phyloP scores from a whole-genome alignment of 2,329 filamentous ascomycete species.

The Cercospora brassicicola region DNA sequence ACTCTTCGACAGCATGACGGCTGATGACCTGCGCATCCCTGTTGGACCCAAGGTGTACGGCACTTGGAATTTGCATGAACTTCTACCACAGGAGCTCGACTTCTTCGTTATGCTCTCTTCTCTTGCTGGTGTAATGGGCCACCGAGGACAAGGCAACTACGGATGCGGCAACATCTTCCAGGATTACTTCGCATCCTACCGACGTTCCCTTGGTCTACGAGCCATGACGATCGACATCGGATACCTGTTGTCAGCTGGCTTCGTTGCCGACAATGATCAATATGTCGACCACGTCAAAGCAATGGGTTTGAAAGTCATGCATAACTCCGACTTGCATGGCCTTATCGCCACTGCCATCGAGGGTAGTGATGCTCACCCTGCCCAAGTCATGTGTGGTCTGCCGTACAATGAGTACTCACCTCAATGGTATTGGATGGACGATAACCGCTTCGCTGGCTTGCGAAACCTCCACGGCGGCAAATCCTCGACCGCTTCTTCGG shows the following conservation, averaged over 20 bases:
- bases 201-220: slow-evolving; percentile 29
- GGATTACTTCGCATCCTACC: slow-evolving; percentile 32
- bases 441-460: slow-evolving; percentile 13
- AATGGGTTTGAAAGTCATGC: slow-evolving; percentile 17
- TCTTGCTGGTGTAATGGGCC: slow-evolving; percentile 28
- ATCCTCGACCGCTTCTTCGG: not conserved
- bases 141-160: slow-evolving; percentile 44
- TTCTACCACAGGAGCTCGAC: slow-evolving; percentile 29
- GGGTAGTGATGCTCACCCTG: slow-evolving; percentile 3
- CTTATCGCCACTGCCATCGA: slow-evolving; percentile 17
- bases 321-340: slow-evolving; percentile 16
- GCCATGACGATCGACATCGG: slow-evolving; percentile 37
- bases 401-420: slow-evolving; percentile 12
- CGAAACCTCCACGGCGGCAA: not conserved
- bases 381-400: slow-evolving; percentile 12
- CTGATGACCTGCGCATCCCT: slow-evolving; percentile 12
- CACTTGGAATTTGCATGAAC: slow-evolving; percentile 31
- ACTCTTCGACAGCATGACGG: slow-evolving; percentile 31
- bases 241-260: slow-evolving; percentile 37
- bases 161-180: slow-evolving; percentile 44
- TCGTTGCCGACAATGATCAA: slow-evolving; percentile 20
- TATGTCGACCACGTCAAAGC: slow-evolving; percentile 15
- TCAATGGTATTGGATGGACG: slow-evolving; percentile 18
- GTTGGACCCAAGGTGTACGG: slow-evolving; percentile 34
- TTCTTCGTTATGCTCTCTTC: slow-evolving; percentile 38